Evolutionary conservation across 495 filamentous ascomycete genomes (phyloP), one percentile per base, ranked within the genome.

Genomic region (Neurospora sublineolata): DNA sequence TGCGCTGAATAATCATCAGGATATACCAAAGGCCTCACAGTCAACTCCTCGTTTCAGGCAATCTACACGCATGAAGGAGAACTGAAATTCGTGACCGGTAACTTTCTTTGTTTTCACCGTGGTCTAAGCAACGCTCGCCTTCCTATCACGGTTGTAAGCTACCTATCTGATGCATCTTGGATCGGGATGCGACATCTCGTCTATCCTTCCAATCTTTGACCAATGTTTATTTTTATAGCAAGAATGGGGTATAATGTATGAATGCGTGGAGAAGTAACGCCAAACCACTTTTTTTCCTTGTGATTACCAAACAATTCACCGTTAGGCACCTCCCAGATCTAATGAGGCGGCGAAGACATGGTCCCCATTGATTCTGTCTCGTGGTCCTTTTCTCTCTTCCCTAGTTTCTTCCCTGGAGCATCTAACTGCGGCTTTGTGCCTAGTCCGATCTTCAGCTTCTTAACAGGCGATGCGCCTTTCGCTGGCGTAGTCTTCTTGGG

Each of bases 351-450:
- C 12, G 85, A 85, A 0, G 85, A 86, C 36, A 86, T 70, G 1
- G 83, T 86, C 1, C 82, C 84, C 12, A 83, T 85, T 30, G 83
- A 85, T 74, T 85, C 84, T 14, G 83, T 84, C 75, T 84, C 83
- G 36, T 77, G 75, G n/a, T 85, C 84, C 33, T 79, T 75, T 16
- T 84, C 80, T 67, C 76, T 73, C 73, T 82, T 83, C 23, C 72
- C 77, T 73, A 83, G 80, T 68, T 82, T 84, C 30, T 76, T 77
- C 1, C 79, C 75, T 0, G 80, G 73, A 14, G 76, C 76, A n/a
- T 80, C 80, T 37, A 82, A 70, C 9, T 77, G 73, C 14, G 82
- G 81, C 74, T 84, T 85, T 7, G 76, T 58, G 18, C 71, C 74
- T 44, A 69, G 74, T 18, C 75, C 77, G 2, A 82, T 69, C 73